Evolutionary conservation across 495 filamentous ascomycete genomes (phyloP), one percentile per base, ranked within the genome.

Genomic region (Hyphodiscus hymeniophilus): DNA sequence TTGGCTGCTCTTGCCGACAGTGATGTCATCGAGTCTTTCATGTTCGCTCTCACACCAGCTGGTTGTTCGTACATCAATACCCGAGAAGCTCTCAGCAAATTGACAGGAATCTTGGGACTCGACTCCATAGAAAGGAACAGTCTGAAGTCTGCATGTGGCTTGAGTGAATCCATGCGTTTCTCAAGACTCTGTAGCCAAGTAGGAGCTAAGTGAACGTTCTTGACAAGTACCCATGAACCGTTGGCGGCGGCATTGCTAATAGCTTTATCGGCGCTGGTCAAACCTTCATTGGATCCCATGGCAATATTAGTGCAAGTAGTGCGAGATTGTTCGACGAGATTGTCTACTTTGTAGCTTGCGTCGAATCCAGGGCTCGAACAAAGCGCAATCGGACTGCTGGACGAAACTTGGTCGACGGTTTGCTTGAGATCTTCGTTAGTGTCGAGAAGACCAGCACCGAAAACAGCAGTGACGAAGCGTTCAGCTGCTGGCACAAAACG

Each of bases 11-110:
- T 74, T n/a, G 76, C 76, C 24, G 85, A 81, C 44, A 96, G 66
- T 16, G 86, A 87, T 16, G 86, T 85, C 56, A 97, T 72, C 0
- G 90, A 95, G 57, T 99, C 92, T 66, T 92, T 94, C 94, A 99
- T 99, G 61, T 99, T 99, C 44, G 94, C 92, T 45, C 89, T 75
- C 16, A 99, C 87, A 63, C 92, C 92, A 0, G 90, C 92, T 10
- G 92, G 92, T 66, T 99, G 92, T 64, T 99, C 92, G 65, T 89
- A 97, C 86, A 95, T 96, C 51, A 99, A 75, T 18, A 99, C 86
- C 36, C 92, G 76, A 41, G 89, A 95, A 20, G 94, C 89, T 26
- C 92, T 85, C 20, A 99, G 77, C 24, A 99, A 68, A 60, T 96
- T 99, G 61, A 96, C 92, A 2, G 92, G 90, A 49, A 97, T 97